These are phyloP conservation scores for Cenchrus americanus DNA, from an alignment of 176 grass and related monocot species.

Conservation along the genomic window DNA sequence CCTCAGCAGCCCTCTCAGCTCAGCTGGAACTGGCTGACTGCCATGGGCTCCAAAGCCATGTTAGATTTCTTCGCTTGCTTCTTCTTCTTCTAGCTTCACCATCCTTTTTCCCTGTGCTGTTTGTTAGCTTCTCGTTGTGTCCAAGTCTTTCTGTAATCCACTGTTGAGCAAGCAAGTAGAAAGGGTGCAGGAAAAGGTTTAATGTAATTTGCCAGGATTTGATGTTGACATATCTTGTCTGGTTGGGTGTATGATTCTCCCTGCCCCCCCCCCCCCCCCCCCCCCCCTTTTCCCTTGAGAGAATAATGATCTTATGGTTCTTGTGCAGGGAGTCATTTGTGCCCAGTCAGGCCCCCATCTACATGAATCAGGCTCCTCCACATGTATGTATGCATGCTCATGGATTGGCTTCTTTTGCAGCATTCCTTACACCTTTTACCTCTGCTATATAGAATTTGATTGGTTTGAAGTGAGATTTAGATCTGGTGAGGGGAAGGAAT, in stretches of 20 bases:
- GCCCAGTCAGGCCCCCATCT: background rate
- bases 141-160: background rate
- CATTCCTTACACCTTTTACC: background rate
- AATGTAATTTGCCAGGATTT: background rate
- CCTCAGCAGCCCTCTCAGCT: background rate
- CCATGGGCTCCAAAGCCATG: conserved; percentile 41
- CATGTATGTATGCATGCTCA: conserved; percentile 34
- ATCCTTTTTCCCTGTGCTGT: background rate
- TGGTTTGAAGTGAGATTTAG: conserved; percentile 13
- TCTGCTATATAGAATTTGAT: conserved; percentile 13
- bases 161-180: conserved; percentile 12
- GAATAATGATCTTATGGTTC: conserved; percentile 22
- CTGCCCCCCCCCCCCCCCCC: background rate
- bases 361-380: conserved; percentile 41
- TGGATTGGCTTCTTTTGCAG: conserved; percentile 25
- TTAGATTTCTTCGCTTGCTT: conserved; percentile 31
- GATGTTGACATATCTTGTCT: background rate
- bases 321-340: conserved; percentile 38
- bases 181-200: background rate
- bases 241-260: background rate
- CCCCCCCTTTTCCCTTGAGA: background rate
- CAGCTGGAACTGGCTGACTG: background rate
- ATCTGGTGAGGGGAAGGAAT: background rate
- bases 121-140: conserved; percentile 17
- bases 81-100: background rate